Evolutionary conservation across 2,329 filamentous ascomycete species (phyloP), one percentile per base, ranked within the genome.

Genomic region (Alternaria arbusti): DNA sequence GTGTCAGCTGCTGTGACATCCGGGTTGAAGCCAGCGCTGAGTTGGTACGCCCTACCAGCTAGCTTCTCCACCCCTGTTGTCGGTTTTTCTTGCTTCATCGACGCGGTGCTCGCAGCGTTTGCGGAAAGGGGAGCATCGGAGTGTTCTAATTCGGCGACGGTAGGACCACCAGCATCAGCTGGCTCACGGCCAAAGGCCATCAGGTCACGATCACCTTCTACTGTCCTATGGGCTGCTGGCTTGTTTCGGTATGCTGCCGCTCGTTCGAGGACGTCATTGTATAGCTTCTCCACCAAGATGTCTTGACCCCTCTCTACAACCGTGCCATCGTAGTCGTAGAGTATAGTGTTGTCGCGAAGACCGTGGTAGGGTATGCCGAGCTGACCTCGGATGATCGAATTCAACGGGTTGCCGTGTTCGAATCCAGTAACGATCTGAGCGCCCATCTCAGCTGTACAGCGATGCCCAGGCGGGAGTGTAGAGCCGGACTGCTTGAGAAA

Each of bases 351-450:
- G 71, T 91, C 89, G 68, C 89, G 90, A 64, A 99, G 84, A 23
- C 91, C 85, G 79, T 97, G 93, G 77, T 97, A 97, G 15, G 90
- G 90, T 20, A 99, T 86, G 25, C 91, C 92, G 52, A 99, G 86
- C 80, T 99, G 96, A 15, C 93, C 94, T 69, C 96, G 90, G 60
- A 99, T 90, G 63, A 99, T 89, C 52, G 94, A 88, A 77, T 97
- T 96, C 71, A 99, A 83, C 6, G 96, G 96, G 72, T 99, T 99
- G 17, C 96, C 96, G 69, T 93, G 89, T 70, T 98, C 94, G 77
- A 98, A 99, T 0, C 96, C 96, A 32, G 96, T 97, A 65, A 99
- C 94, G 64, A 99, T 98, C 86, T 99, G 97, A 59, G 95, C 96
- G 26, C 96, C 96, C 90, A 97, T 96, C 79, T 99, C 96, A 30